Base-by-base conservation (phyloP, 352 stramenopile genomes). In the Phytopythium montanum region DNA sequence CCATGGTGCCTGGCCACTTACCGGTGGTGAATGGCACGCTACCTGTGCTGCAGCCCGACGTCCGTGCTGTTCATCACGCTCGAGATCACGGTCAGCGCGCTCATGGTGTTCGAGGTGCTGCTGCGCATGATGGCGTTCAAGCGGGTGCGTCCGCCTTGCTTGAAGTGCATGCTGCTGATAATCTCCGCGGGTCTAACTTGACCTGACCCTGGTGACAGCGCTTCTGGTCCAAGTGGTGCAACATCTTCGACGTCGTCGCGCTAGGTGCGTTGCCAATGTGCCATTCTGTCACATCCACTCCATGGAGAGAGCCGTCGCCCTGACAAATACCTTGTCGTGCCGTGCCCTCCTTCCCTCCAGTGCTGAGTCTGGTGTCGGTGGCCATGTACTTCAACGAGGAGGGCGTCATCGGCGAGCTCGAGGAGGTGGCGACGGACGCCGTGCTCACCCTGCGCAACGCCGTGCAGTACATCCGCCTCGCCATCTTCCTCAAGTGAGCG, bases 351-450 rank as follows among this genome's bases (percentile, higher is more conserved):
- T 23, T 23, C n/a, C 41, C 48, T 56, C 10, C 28, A 93, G 79
- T 87, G 26, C 76, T 94, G 72, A 94, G 85, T 58, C 54, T 94
- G 29, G 70, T 90, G 23, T 94, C 85, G 0, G 73, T 94, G 25
- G 73, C 69, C 38, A 85, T 92, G 69, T 94, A 92, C 48, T 94
- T 94, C 50, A 90, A 91, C 39, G 79, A 94, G 66, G 77, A 94
- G 69, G 78, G 81, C 26, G 73, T 94, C 38, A 41, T 94, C 21
- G 75, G 81, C 5, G 85, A 94, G 56, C 68, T 94, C n/a, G 85
- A 94, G 71, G 85, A 94, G 61, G 79, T 94, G 33, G 79, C 82
- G 33, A 74, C 81, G 3, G 85, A 92, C 66, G 85, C 78, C 13
- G 69, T 91, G n/a, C 65, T 94, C 10, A 77, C 78, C 10, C 76